These are phyloP conservation scores for Fusarium sp. DNA, from an alignment of 2,329 filamentous ascomycete species.

Conservation along the genomic window DNA sequence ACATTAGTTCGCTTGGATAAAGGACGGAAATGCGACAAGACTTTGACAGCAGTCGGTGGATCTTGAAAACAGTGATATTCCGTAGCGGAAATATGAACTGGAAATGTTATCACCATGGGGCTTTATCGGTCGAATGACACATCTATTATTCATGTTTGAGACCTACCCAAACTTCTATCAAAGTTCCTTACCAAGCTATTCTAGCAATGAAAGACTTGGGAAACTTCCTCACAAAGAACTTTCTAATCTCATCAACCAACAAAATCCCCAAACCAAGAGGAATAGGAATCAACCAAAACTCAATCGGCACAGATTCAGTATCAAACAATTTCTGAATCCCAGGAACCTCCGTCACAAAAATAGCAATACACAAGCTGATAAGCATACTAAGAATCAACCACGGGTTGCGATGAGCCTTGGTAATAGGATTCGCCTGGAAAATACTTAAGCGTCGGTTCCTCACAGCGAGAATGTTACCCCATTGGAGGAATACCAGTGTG, in stretches of 20 bases:
- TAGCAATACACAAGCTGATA: slow-evolving; percentile 61
- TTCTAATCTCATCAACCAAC: slow-evolving; percentile 64
- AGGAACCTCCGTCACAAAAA: slow-evolving; percentile 64
- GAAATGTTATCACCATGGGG: background rate
- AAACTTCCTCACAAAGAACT: slow-evolving; percentile 59
- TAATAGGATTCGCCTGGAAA: slow-evolving; percentile 62
- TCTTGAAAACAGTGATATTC: background rate
- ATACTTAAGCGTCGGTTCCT: slow-evolving; percentile 64
- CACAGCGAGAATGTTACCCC: slow-evolving; percentile 63
- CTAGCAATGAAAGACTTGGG: slow-evolving; percentile 58
- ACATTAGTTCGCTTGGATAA: background rate
- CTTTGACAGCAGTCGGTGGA: background rate
- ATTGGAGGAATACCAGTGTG: slow-evolving; percentile 64
- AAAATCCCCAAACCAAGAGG: slow-evolving; percentile 63
- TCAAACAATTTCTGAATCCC: slow-evolving; percentile 61
- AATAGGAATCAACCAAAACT: slow-evolving; percentile 64
- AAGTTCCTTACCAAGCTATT: slow-evolving; percentile 58
- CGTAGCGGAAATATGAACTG: background rate
- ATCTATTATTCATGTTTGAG: background rate
- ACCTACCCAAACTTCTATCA: background rate
- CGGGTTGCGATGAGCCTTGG: slow-evolving; percentile 59
- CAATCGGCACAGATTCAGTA: slow-evolving; percentile 61
- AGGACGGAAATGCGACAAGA: background rate
- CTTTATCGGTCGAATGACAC: background rate
- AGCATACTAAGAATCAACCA: slow-evolving; percentile 60